These are phyloP conservation scores for Umbelopsis sp. DNA, from an alignment of 371 early-diverging fungal species.

Conservation along the genomic window DNA sequence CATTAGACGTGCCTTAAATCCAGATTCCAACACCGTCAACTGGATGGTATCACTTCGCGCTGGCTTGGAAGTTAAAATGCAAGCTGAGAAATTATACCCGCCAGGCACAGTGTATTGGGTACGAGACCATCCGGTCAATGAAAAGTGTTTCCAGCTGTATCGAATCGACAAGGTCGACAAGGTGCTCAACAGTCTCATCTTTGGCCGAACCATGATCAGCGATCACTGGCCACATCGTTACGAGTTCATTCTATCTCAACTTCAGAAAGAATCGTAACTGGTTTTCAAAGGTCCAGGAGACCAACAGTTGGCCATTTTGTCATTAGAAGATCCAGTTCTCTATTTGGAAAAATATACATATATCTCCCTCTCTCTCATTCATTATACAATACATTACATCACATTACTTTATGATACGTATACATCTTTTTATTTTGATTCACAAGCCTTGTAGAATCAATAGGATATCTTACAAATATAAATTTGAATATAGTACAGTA, in stretches of 20 bases:
- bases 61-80: slow-evolving; percentile 14
- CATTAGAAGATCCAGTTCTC: neutral
- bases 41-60: slow-evolving; percentile 15
- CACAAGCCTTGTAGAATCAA: too few species aligned
- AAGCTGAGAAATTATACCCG: slow-evolving; percentile 17
- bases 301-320: neutral
- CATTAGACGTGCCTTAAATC: neutral
- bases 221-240: slow-evolving; percentile 20
- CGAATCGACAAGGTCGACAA: slow-evolving; percentile 10
- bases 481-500: too few species aligned
- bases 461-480: too few species aligned
- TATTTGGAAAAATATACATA: too few species aligned
- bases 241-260: slow-evolving; percentile 13
- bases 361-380: too few species aligned
- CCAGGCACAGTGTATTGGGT: slow-evolving; percentile 22
- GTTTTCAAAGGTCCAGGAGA: neutral
- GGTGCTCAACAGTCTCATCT: slow-evolving; percentile 5
- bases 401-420: too few species aligned
- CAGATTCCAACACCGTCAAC: neutral
- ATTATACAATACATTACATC: too few species aligned
- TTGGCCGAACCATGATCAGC: slow-evolving; percentile 15
- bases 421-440: too few species aligned
- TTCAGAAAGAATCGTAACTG: neutral
- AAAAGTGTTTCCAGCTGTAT: neutral
- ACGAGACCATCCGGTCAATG: slow-evolving; percentile 9